Evolutionary conservation across 176 grass and related monocot genomes (phyloP), one percentile per base, ranked within the genome.

Genomic region (Coix lacrymajobi): DNA sequence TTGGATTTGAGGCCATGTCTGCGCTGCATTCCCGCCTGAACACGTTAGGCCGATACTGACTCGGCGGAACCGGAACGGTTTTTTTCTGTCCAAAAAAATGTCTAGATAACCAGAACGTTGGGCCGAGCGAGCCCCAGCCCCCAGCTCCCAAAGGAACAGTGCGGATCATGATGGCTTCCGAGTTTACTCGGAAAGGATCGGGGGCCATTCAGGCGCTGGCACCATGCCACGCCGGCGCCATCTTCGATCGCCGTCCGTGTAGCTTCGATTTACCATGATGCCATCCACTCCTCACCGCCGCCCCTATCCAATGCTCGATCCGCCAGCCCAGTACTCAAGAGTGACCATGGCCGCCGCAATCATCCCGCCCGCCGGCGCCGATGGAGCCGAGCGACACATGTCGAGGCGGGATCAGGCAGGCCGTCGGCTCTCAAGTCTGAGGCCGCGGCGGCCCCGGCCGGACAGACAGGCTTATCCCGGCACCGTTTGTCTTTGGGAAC

Each of bases 41-140:
- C 51, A n/a, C 77, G 31, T 76, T 54, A n/a, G 31, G 24, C 12
- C 71, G 78, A 81, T 71, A 62, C 28, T 81, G 82, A 81, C 87
- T 40, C 19, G 8, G 25, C 19, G 25, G 4, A 43, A 76, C 76
- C 15, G 22, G 5, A 43, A 77, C 78, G 25, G 79, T n/a, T n/a
- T n/a, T n/a, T n/a, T n/a, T n/a, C n/a, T n/a, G n/a, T n/a, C n/a
- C n/a, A n/a, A n/a, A n/a, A n/a, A n/a, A n/a, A n/a, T n/a, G n/a
- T n/a, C n/a, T n/a, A n/a, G n/a, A n/a, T n/a, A n/a, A n/a, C n/a
- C n/a, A n/a, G n/a, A n/a, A n/a, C n/a, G n/a, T 51, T 26, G 77
- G 62, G 46, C 76, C 36, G 14, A 7, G 4, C 48, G 17, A 52
- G 17, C 49, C 46, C 46, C 48, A 52, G 48, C 0, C 49, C 46